These are phyloP conservation scores for Plantago major DNA, from an alignment of 257 asterid genomes.

Conservation along the genomic window DNA sequence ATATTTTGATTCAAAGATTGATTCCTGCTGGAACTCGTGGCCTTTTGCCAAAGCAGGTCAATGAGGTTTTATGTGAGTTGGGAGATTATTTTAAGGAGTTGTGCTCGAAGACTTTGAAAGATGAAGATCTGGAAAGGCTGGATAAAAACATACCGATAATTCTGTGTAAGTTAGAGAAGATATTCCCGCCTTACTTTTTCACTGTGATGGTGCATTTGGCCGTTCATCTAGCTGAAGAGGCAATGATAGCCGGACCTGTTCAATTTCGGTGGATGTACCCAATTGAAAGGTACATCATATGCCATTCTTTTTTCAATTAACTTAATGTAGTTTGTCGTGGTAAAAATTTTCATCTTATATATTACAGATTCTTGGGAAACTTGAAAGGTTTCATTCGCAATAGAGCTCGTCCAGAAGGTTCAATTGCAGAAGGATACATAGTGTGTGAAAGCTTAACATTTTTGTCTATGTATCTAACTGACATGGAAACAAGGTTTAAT, in stretches of 20 bases:
- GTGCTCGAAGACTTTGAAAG: background rate
- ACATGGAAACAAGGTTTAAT: background rate
- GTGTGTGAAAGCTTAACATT: background rate
- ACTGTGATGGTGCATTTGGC: no score
- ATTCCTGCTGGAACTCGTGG: background rate
- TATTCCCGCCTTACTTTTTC: no score
- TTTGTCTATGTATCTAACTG: background rate
- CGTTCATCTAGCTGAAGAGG: background rate
- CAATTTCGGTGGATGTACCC: conserved; percentile 8
- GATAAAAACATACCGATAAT: no score
- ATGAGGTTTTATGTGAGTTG: background rate
- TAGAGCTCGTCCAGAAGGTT: no score
- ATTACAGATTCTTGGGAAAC: no score
- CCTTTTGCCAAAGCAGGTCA: no score
- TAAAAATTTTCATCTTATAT: no score
- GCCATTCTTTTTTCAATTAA: no score
- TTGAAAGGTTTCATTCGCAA: no score
- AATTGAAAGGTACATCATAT: conserved; percentile 2
- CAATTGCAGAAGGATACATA: conserved; percentile 1
- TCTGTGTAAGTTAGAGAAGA: no score
- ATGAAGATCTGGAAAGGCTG: background rate
- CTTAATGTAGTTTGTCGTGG: no score
- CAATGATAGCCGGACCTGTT: background rate
- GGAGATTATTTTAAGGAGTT: conserved; percentile 2
- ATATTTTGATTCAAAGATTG: conserved; percentile 6